Evolutionary conservation across 2,329 filamentous ascomycete species (phyloP).

Genomic region (Hypoxylon sp.): DNA sequence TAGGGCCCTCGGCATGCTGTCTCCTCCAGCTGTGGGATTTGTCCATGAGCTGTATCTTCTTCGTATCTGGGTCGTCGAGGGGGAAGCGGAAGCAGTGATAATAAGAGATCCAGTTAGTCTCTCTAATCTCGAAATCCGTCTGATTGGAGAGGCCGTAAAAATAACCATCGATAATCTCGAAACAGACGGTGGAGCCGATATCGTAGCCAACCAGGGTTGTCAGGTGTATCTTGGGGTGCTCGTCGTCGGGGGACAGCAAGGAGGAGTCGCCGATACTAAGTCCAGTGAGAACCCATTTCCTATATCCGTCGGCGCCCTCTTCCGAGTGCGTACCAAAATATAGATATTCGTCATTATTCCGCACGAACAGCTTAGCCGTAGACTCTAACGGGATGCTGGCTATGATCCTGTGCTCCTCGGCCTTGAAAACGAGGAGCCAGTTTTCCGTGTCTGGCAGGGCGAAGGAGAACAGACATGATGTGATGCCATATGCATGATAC

Average conservation of each 20-base stretch:
- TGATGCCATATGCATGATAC: conserved; percentile 63
- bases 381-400: conserved; percentile 53
- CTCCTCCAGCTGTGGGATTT: conserved; percentile 67
- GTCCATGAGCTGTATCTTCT: conserved; percentile 52
- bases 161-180: conserved; percentile 70
- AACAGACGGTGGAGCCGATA: conserved; percentile 72
- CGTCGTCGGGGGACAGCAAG: conserved; percentile 53
- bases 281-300: conserved; percentile 69
- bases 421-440: conserved; percentile 63
- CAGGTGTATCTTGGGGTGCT: conserved; percentile 63
- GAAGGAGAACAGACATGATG: conserved; percentile 65
- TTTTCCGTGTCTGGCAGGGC: conserved; percentile 48
- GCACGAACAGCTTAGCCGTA: conserved; percentile 68
- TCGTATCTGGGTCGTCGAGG: conserved; percentile 54
- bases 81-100: conserved; percentile 73
- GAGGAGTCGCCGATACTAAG: conserved; percentile 54
- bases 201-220: conserved; percentile 68
- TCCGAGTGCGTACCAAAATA: conserved; percentile 72
- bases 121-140: conserved; percentile 66
- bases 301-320: conserved; percentile 59
- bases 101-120: conserved; percentile 72
- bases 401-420: conserved; percentile 51
- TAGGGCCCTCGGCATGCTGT: conserved; percentile 72
- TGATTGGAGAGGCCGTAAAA: conserved; percentile 77
- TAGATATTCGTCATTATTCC: conserved; percentile 67